These are phyloP conservation scores for Posidonia australis DNA, from an alignment of 106 monocot genomes.

Conservation along the genomic window DNA sequence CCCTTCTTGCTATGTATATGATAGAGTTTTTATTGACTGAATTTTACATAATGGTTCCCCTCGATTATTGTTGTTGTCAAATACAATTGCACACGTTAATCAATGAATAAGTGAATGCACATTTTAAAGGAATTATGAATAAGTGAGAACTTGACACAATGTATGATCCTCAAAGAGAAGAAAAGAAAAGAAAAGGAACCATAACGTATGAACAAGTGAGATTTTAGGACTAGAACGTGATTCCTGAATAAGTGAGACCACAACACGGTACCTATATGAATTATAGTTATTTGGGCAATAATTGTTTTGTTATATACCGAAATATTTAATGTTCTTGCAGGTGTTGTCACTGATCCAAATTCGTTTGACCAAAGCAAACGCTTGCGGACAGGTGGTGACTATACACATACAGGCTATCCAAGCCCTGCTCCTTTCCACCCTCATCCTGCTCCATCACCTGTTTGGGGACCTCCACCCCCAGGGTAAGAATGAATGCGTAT, in stretches of 20 bases:
- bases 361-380: conserved; percentile 90
- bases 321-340: conserved; percentile 18
- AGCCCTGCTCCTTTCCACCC: conserved; percentile 47
- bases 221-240: not conserved
- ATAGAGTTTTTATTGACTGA: too few species aligned
- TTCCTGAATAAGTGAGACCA: not conserved
- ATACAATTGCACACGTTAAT: not conserved
- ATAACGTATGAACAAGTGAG: not conserved
- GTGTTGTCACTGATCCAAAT: conserved; percentile 54
- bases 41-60: too few species aligned
- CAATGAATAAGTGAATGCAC: too few species aligned
- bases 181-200: too few species aligned
- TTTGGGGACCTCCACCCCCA: conserved; percentile 60
- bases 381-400: conserved; percentile 80
- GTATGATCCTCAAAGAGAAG: too few species aligned
- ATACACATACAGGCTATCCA: conserved; percentile 50
- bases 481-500: conserved; percentile 30
- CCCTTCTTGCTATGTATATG: too few species aligned
- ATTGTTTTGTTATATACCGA: not conserved
- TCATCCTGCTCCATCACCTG: conserved; percentile 61
- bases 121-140: too few species aligned
- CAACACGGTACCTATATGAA: too few species aligned
- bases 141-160: too few species aligned
- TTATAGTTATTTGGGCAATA: too few species aligned
- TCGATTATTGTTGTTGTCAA: too few species aligned